Evolutionary conservation across 805 yeast species (phyloP), one percentile per base, ranked within the genome.

Genomic region (Candida sphagnicola): DNA sequence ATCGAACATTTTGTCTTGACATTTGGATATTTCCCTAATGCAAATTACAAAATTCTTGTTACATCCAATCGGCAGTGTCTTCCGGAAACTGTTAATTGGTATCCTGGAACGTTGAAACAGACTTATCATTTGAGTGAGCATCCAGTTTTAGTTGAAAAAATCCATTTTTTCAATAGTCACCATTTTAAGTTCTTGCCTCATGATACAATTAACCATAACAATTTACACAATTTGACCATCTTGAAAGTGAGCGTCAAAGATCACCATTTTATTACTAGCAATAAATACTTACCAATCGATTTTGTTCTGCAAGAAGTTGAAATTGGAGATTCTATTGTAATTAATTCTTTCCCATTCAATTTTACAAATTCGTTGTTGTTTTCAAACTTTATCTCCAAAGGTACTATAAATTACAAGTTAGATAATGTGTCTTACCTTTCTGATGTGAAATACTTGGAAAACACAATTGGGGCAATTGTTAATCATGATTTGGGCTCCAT

Each of bases 401-500:
- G 66, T 2, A 33, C 43, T 2, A 37, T 67, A 8, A 62, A 57
- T 34, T 57, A 57, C 37, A 41, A 41, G 14, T 42, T 56, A 12
- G 39, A 45, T 6, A 33, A 48, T 34, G 31, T 44, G 13, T 61
- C 60, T 10, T 60, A 53, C 43, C 45, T 72, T 5, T 48, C 66
- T 13, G 78, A 73, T 46, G 47, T 59, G 11, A 65, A 60, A 48
- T 73, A 62, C 45, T 38, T 73, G 42, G 77, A 72, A 37, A 73
- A 72, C 42, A 69, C 68, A 71, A 47, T 56, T 8, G 78, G 78
- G 5, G 74, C 67, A 0, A 41, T 65, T 3, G 70, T 47, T 8
- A 36, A 29, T 6, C 34, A 25, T 1, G 10, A 18, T 4, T 41
- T 35, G 1, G 39, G 38, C 1, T 52, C 62, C 1, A 34, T 65